Evolutionary conservation across 352 stramenopile genomes (phyloP), one percentile per base, ranked within the genome.

Genomic region (Pythium vanterpoolii): DNA sequence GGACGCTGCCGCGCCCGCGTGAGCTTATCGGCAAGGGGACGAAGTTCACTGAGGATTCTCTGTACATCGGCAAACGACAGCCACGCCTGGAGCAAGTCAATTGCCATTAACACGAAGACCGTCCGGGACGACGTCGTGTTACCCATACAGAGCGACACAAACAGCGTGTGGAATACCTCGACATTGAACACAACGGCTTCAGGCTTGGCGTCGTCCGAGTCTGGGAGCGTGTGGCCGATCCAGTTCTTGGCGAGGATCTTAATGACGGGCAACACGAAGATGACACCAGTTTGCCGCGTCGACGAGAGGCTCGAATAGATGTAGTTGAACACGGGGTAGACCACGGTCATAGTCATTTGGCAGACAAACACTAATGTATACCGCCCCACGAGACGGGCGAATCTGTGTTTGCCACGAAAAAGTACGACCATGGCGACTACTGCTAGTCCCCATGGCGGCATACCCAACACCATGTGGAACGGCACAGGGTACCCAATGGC

Each of bases 181-280:
- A 67, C 54, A 4, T 54, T 61, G n/a, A 67, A 61, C 4, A 71
- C 44, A 0, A 67, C 27, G 0, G 49, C n/a, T 18, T 68, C 68
- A 14, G 70, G 66, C 16, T 68, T 81, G 7, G 45, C 43, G 28
- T 73, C 72, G 33, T 74, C 62, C 10, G 27, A 56, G 28, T 57
- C 58, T 8, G 3, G 8, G 13, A 68, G 47, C 44, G 52, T 19
- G 34, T 54, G 33, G 40, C 68, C 66, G 26, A 83, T 71, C 47
- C 66, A 58, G 51, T 77, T 74, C 61, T 84, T 81, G 34, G 59
- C 60, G 0, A 50, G 28, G 26, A 84, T 56, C 56, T 83, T 84
- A 24, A 81, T 61, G 21, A 77, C 31, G 13, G 66, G 72, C 21
- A 83, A 60, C 9, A 83, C 5, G n/a, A 73, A 14, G 18, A 57